phyloP scores from a whole-genome alignment of 169 alveolate genomes.

The Plasmodium vivax region DNA sequence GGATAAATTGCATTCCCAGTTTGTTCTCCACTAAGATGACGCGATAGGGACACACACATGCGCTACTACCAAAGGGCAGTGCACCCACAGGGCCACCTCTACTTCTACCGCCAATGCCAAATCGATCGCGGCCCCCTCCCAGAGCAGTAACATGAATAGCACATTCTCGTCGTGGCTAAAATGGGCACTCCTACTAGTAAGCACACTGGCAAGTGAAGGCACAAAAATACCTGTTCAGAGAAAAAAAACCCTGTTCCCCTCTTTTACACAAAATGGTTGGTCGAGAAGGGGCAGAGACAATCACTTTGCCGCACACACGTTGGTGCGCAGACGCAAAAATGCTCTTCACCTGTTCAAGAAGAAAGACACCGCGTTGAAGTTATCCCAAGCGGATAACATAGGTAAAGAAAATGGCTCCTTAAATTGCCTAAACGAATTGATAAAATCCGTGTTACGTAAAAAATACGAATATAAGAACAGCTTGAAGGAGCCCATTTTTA shows the following conservation, averaged over 20 bases:
- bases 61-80: not conserved
- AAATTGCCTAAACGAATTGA: constrained; percentile 4
- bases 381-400: not conserved
- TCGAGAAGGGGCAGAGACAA: not conserved
- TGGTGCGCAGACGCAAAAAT: not conserved
- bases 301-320: not conserved
- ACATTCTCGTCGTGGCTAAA: not conserved
- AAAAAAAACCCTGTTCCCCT: constrained; percentile 9
- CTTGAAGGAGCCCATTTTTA: constrained; percentile 2
- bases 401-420: not conserved
- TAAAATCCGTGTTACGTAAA: not conserved
- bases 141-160: constrained; percentile 20
- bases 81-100: not conserved
- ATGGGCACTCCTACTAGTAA: constrained; percentile 22
- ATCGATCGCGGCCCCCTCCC: not conserved
- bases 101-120: not conserved
- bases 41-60: not conserved
- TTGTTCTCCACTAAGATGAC: not conserved
- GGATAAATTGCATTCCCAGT: not conserved
- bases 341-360: not conserved
- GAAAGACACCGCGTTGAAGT: not conserved
- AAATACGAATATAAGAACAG: constrained; percentile 35
- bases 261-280: constrained; percentile 13
- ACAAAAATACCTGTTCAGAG: not conserved
- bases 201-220: not conserved